phyloP scores from a whole-genome alignment of 805 yeast genomes.

The Suhomyces sp. region DNA sequence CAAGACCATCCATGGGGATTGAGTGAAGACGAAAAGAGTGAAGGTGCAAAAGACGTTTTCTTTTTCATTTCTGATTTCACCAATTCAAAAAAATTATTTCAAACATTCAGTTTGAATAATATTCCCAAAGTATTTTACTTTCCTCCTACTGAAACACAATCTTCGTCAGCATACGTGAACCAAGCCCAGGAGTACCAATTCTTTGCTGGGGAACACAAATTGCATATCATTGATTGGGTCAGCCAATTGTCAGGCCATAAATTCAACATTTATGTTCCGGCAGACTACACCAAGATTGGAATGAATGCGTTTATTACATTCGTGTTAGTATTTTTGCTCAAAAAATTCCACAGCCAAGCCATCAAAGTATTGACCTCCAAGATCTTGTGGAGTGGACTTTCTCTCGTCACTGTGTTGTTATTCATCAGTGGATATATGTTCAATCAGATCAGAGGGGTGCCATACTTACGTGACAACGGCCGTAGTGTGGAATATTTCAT shows the following conservation, averaged over 20 bases:
- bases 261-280: slow-evolving; percentile 38
- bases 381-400: slow-evolving; percentile 68
- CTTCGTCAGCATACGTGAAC: slow-evolving; percentile 24
- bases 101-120: slow-evolving; percentile 53
- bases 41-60: slow-evolving; percentile 38
- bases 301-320: slow-evolving; percentile 36
- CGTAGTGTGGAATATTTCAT: slow-evolving; percentile 38
- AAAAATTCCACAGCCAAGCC: slow-evolving; percentile 31
- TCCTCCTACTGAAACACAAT: slow-evolving; percentile 44
- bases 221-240: slow-evolving; percentile 37
- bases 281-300: slow-evolving; percentile 39
- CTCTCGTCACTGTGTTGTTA: slow-evolving; percentile 62
- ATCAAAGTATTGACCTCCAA: slow-evolving; percentile 45
- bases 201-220: slow-evolving; percentile 42
- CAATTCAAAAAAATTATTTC: slow-evolving; percentile 52
- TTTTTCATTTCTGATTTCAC: slow-evolving; percentile 75
- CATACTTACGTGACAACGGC: slow-evolving; percentile 50
- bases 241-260: slow-evolving; percentile 28
- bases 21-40: slow-evolving; percentile 21
- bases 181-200: slow-evolving; percentile 45
- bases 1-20: slow-evolving; percentile 51
- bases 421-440: slow-evolving; percentile 92
- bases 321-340: slow-evolving; percentile 22
- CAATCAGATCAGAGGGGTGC: slow-evolving; percentile 76
- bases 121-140: slow-evolving; percentile 77